These are phyloP conservation scores for Aspergillus affinis DNA, from an alignment of 495 filamentous ascomycete genomes.

Conservation along the genomic window DNA sequence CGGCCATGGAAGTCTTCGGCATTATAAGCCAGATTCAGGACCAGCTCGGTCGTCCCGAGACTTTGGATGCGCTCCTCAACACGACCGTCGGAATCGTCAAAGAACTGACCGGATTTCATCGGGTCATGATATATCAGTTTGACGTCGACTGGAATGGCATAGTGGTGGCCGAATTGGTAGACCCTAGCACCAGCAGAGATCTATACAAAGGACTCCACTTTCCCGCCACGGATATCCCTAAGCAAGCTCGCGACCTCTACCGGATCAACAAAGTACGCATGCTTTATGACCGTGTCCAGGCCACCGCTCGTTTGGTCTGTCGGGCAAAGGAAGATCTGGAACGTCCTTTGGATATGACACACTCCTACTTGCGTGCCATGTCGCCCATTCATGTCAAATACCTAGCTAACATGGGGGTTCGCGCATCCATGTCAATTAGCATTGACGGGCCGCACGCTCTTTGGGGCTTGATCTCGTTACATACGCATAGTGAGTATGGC, in stretches of 20 bases:
- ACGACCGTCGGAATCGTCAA: slow-evolving; percentile 46
- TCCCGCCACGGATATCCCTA: slow-evolving; percentile 87
- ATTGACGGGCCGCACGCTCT: slow-evolving; percentile 81
- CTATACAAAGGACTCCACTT: slow-evolving; percentile 90
- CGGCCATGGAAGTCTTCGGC: slow-evolving; percentile 91
- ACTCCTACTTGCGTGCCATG: slow-evolving; percentile 81
- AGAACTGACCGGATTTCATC: slow-evolving; percentile 89
- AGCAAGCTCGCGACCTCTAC: slow-evolving; percentile 78
- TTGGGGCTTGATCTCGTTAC: slow-evolving; percentile 89
- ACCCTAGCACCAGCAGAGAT: slow-evolving; percentile 76
- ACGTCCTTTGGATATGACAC: slow-evolving; percentile 78
- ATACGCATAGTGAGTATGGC: slow-evolving; percentile 76
- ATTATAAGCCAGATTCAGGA: slow-evolving; percentile 71
- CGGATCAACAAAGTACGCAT: slow-evolving; percentile 53
- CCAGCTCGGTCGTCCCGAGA: slow-evolving; percentile 40
- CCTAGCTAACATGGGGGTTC: slow-evolving; percentile 83
- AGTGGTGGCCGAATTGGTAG: slow-evolving; percentile 85
- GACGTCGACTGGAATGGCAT: slow-evolving; percentile 79
- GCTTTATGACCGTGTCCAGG: slow-evolving; percentile 39
- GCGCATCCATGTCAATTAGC: slow-evolving; percentile 92
- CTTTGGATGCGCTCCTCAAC: slow-evolving; percentile 56
- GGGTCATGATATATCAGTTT: slow-evolving; percentile 93
- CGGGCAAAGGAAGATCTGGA: slow-evolving; percentile 72
- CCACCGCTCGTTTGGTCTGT: slow-evolving; percentile 75
- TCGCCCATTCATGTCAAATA: slow-evolving; percentile 90